Evolutionary conservation across 192 early-diverging fungal species (phyloP).

Genomic region (Jimgerdemannia flammicorona): DNA sequence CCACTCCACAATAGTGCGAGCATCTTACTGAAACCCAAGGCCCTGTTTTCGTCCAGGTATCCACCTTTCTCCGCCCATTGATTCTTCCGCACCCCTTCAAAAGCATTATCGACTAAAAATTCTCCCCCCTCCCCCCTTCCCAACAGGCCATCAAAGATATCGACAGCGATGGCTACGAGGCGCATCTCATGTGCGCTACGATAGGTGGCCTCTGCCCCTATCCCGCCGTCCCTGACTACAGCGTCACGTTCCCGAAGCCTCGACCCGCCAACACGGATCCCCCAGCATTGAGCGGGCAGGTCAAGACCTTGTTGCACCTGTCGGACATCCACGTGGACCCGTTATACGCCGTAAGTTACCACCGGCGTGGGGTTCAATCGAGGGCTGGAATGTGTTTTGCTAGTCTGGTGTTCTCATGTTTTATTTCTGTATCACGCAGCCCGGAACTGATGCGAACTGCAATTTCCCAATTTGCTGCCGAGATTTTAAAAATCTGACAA

Average conservation of each 20-base stretch:
- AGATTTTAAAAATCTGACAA: neutral
- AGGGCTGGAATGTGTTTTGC: neutral
- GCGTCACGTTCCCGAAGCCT: conserved; percentile 41
- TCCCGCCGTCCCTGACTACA: conserved; percentile 23
- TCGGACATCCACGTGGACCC: conserved; percentile 53
- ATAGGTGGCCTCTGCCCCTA: conserved; percentile 39
- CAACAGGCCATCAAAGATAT: neutral
- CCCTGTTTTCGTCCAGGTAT: neutral
- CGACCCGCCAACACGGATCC: conserved; percentile 30
- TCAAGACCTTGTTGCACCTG: conserved; percentile 41
- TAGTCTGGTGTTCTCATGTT: neutral
- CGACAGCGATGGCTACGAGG: neutral
- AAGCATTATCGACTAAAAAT: neutral
- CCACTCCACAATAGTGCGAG: neutral
- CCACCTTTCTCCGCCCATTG: neutral
- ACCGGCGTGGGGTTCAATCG: neutral
- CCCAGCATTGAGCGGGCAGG: conserved; percentile 16
- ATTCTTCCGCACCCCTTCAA: no score
- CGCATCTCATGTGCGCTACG: conserved; percentile 30
- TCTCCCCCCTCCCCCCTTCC: neutral
- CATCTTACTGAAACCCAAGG: neutral
- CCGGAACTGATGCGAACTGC: conserved; percentile 41
- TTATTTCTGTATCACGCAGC: conserved; percentile 5
- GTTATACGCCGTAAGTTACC: conserved; percentile 24
- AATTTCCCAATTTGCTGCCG: conserved; percentile 51